Base-by-base conservation (phyloP, 2,329 filamentous ascomycete genomes). In the Phyllosticta ampelicida region DNA sequence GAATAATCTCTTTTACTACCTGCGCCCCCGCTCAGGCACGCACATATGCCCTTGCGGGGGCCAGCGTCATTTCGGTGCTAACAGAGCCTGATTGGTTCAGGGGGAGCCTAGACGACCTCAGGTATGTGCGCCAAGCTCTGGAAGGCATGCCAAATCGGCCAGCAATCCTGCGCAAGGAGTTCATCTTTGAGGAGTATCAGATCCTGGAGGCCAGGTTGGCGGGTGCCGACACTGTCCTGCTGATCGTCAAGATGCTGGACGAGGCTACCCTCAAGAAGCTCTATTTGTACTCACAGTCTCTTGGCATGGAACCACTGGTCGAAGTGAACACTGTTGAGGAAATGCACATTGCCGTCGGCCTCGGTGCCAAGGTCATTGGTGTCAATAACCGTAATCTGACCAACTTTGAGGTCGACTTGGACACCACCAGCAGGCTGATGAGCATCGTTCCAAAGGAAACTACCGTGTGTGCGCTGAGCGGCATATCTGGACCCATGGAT, bases 21-120 rank as follows among this genome's bases (percentile, higher is more conserved):
- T 94, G 87, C 65, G 94, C 94, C 9, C 90, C 94, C 21, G 84
- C 86, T 5, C 94, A 99, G 72, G 94, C 95, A 49, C 85, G 86
- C 62, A 90, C 87, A 64, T 99, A 99, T 71, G 94, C 95, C 9
- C 80, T 94, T 55, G 91, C 94, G 6, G 95, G 94, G 13, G 94
- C 94, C 53, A 97, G 92, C 70, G 90, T 95, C 48, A 99, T 99
- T 64, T 97, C 94, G 1, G 94, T 99, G n/a, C 81, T 99, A 52
- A 99, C 94, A 0, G 94, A 99, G 73, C 94, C 95, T 0, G 88
- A 97, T 68, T 99, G 94, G 94, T 99, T 99, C 79, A 97, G 96
- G 75, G 94, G 94, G 53, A 95, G 87, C 72, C 91, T 99, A 61
- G 92, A 99, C 60, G 94, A 99, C 70, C 76, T 99, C 56, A 84